These are phyloP conservation scores for Tilletiopsis washingtonensis DNA, from an alignment of 1,284 basidiomycete species.

Conservation along the genomic window DNA sequence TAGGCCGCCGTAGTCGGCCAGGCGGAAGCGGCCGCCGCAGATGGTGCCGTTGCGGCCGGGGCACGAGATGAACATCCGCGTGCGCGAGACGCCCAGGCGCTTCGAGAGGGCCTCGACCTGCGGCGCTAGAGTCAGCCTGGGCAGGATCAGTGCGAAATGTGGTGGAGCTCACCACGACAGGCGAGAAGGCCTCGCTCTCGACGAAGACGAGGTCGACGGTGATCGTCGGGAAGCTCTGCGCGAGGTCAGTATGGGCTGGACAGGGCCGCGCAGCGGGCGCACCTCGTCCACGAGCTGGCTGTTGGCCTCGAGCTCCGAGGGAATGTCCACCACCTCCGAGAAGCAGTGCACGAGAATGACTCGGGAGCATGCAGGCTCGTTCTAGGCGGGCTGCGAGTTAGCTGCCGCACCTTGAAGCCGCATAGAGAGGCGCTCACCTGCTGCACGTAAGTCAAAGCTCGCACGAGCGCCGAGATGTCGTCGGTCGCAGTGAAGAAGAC, in stretches of 20 bases:
- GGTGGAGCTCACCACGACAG: background rate
- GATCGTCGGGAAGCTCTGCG: conserved; percentile 29
- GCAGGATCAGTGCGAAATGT: conserved; percentile 21
- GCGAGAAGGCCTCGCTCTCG: background rate
- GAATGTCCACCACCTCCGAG: conserved; percentile 51
- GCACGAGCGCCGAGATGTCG: conserved; percentile 55
- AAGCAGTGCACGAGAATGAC: conserved; percentile 60
- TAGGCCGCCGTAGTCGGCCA: conserved; percentile 18
- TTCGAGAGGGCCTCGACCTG: conserved; percentile 12
- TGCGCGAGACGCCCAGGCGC: conserved; percentile 14
- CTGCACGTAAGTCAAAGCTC: conserved; percentile 60
- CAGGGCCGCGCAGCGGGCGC: too few relatives aligned
- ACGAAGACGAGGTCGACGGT: conserved; percentile 33
- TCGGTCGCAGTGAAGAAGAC: conserved; percentile 29
- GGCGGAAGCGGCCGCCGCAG: background rate
- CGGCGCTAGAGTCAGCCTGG: too few relatives aligned
- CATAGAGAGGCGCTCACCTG: background rate
- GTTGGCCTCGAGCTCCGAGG: conserved; percentile 46
- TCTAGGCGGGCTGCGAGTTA: conserved; percentile 27
- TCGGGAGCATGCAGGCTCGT: conserved; percentile 61
- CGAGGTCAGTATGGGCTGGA: too few relatives aligned
- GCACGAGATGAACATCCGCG: conserved; percentile 23
- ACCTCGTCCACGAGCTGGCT: conserved; percentile 34
- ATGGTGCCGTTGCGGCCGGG: conserved; percentile 16
- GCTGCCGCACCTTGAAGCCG: background rate